Evolutionary conservation across 352 stramenopile species (phyloP), one percentile per base, ranked within the genome.

Genomic region (Elongisporangium anandrum): DNA sequence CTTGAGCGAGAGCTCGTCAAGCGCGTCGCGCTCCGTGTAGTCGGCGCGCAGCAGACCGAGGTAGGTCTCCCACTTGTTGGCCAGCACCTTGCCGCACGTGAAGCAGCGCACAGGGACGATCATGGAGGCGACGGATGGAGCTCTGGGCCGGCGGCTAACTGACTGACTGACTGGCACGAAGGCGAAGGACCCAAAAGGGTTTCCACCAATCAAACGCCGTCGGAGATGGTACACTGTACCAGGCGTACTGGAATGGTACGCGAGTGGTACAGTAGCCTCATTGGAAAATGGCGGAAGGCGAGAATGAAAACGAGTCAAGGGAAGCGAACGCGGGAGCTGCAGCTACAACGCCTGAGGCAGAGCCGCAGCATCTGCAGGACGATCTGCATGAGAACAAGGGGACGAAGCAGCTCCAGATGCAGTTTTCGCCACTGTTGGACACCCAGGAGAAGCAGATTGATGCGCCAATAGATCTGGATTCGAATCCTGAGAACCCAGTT

Each of bases 11-110:
- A 99, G 81, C 78, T 99, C 95, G 77, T 99, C 96, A 49, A 99
- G 77, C 41, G 97, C 97, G 67, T 99, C 96, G 56, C 96, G 93
- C 72, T 99, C 97, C 15, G 95, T 98, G 77, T 97, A 98, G 81
- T 99, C 96, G 23, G 94, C 92, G 61, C 98, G 90, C 55, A 99
- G 78, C 54, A 99, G 81, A 65, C 95, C 90, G 29, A 99, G 81
- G 80, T 99, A 99, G 10, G 94, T 98, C 78, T 99, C 97, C 95
- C 96, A 99, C 84, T 99, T 99, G 85, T 99, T 99, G 55, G 97
- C 97, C 73, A 99, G 98, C 70, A 99, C 94, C 80, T 99, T 99
- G 66, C 97, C 97, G 79, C 97, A 99, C 57, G 97, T 99, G 81
- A 99, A 99, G 87, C 97, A 99, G 68, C 97, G 92, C 66, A 99